These are phyloP conservation scores for Colletotrichum godetiae DNA, from an alignment of 2,329 filamentous ascomycete species.

Conservation along the genomic window DNA sequence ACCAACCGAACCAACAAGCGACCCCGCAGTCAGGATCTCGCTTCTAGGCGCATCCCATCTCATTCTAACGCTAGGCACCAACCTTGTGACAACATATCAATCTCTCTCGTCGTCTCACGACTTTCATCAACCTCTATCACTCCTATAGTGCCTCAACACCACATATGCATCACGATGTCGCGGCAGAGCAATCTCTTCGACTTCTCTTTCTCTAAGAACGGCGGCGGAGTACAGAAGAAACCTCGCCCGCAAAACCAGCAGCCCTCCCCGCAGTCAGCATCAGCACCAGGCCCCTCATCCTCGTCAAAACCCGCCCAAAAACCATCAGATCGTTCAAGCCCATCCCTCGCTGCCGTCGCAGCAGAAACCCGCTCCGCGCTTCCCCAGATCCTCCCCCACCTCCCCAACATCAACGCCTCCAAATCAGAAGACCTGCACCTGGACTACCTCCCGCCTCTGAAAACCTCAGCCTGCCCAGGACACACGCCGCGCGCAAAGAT, in stretches of 20 bases:
- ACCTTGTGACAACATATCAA: background rate
- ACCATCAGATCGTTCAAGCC: slow-evolving; percentile 6
- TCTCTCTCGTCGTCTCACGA: background rate
- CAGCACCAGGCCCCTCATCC: background rate
- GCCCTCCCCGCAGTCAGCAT: background rate
- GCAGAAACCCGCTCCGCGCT: slow-evolving; percentile 60
- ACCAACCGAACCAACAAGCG: background rate
- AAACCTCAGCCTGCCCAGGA: slow-evolving; percentile 54
- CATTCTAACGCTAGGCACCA: background rate
- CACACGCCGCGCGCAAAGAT: slow-evolving; percentile 49
- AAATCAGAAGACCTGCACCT: slow-evolving; percentile 51
- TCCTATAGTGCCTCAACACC: background rate
- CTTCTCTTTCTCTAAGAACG: slow-evolving; percentile 15
- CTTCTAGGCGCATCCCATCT: background rate
- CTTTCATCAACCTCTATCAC: background rate
- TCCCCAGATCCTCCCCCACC: slow-evolving; percentile 56
- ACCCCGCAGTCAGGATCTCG: background rate
- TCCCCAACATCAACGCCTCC: slow-evolving; percentile 53
- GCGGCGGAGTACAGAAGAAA: background rate
- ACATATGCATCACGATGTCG: background rate
- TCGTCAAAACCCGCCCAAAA: background rate
- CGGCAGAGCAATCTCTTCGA: slow-evolving; percentile 22
- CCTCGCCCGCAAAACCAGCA: background rate
- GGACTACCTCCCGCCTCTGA: slow-evolving; percentile 51
- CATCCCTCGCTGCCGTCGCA: slow-evolving; percentile 44